Evolutionary conservation across 2,329 filamentous ascomycete genomes (phyloP).

Genomic region (Trichoderma sp.): DNA sequence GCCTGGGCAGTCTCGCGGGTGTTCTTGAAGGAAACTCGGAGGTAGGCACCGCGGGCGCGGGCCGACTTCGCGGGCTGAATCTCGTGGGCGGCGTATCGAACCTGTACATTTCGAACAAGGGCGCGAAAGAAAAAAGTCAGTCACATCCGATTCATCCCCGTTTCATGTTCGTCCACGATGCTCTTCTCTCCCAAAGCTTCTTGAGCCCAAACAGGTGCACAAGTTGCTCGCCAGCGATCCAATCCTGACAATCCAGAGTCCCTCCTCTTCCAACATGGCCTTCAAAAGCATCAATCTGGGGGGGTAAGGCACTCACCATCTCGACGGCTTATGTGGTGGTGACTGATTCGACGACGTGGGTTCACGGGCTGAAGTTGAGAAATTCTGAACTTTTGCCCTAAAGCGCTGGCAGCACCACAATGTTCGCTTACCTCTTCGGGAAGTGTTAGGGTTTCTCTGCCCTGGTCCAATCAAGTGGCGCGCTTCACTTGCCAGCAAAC

Average conservation of each 20-base stretch:
- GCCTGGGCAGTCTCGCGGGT: conserved; percentile 99
- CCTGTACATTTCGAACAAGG: conserved; percentile 48
- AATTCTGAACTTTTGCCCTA: conserved; percentile 48
- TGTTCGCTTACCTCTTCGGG: conserved; percentile 44
- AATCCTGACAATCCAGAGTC: neutral
- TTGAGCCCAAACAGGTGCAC: neutral
- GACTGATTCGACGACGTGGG: conserved; percentile 53
- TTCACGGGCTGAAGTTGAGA: conserved; percentile 46
- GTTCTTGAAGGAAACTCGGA: conserved; percentile 99
- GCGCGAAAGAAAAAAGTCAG: conserved; percentile 26
- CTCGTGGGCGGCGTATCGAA: conserved; percentile 92
- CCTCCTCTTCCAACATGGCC: conserved; percentile 1
- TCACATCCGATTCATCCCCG: neutral
- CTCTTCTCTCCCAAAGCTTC: neutral
- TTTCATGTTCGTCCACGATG: neutral
- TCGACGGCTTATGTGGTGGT: conserved; percentile 52
- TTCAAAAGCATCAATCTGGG: conserved; percentile 12
- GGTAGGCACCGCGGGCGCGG: conserved; percentile 96
- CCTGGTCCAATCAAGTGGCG: conserved; percentile 29
- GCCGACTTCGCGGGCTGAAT: conserved; percentile 90
- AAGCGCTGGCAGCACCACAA: conserved; percentile 37
- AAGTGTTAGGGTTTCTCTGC: conserved; percentile 42
- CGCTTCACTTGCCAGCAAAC: neutral
- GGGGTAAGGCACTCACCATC: conserved; percentile 49
- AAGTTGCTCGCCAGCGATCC: neutral